These are phyloP conservation scores for Mucor irregularis DNA, from an alignment of 371 early-diverging fungal genomes.

Conservation along the genomic window DNA sequence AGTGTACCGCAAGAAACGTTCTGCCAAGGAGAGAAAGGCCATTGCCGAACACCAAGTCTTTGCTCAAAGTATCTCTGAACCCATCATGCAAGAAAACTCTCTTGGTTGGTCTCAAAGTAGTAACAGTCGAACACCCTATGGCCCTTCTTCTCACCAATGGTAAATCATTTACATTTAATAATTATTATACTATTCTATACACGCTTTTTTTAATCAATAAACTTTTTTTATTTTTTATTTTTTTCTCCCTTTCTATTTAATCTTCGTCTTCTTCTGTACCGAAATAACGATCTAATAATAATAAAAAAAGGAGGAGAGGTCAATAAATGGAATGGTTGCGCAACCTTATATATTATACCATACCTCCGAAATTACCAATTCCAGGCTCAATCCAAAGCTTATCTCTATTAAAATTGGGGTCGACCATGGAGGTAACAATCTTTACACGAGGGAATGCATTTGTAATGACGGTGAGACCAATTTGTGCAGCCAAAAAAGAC, in stretches of 20 bases:
- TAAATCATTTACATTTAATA: background rate
- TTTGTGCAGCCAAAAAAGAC: conserved; percentile 74
- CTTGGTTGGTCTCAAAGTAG: conserved; percentile 20
- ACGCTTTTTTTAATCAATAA: background rate
- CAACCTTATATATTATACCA: background rate
- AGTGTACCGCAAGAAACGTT: conserved; percentile 37
- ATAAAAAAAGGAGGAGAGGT: background rate
- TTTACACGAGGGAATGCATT: conserved; percentile 83
- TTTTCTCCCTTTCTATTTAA: conserved; percentile 2
- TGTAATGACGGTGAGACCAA: conserved; percentile 73
- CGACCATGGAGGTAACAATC: conserved; percentile 79
- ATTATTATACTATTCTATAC: background rate
- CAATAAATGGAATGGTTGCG: too few relatives aligned
- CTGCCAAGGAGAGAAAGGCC: conserved; percentile 27
- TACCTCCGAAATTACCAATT: conserved; percentile 87
- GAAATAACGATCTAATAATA: conserved; percentile 46
- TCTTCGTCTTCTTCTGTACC: conserved; percentile 49
- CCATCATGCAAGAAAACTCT: conserved; percentile 31
- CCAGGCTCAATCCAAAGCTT: conserved; percentile 78
- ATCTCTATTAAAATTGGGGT: conserved; percentile 61
- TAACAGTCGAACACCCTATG: background rate
- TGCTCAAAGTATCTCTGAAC: conserved; percentile 39
- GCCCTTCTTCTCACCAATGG: conserved; percentile 13
- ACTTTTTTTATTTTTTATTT: conserved; percentile 2
- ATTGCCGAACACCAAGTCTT: conserved; percentile 39